Base-by-base conservation (phyloP, 495 filamentous ascomycete species). In the Saxophila tyrrhenica region DNA sequence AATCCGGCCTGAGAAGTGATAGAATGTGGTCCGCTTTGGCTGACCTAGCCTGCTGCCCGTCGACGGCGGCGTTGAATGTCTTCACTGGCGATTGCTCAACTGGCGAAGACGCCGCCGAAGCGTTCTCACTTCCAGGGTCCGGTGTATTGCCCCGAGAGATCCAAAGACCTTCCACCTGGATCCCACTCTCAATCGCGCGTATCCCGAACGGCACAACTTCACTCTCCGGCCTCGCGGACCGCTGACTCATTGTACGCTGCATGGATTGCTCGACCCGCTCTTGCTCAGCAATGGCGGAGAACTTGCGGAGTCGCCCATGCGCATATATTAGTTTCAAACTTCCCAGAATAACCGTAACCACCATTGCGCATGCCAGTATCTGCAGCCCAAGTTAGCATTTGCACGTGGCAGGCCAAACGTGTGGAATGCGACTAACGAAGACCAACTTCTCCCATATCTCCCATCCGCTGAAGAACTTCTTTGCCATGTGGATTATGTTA, bases 131-230 rank as follows among this genome's bases (percentile, higher is more conserved):
- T 39, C 58, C 62, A 47, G 66, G 72, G 38, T 64, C 62, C 35
- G 80, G 80, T 9, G 83, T 85, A 32, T 75, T 80, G 13, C 75
- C 73, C 25, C 78, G 71, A 15, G 87, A 91, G 22, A 89, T 84
- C 81, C 88, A 95, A 48, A 96, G 89, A 5, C 89, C 92, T 56
- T 94, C 86, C 13, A 94, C 79, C 62, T 87, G 79, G 21, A 95
- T 74, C 13, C 89, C 90, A 57, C 78, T 86, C 64, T 98, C 85
- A 25, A 98, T 76, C 16, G 91, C 90, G 61, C 85, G 81, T 25
- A 94, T 81, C 22, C 92, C 92, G 62, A 96, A 98, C 2, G 88
- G 90, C 45, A 94, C 78, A 15, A 87, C 81, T 51, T 79, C 74
- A 22, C 61, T 62, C 64, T 5, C 13, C 29, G 67, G 65, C 29